These are phyloP conservation scores for Davidsoniella virescens DNA, from an alignment of 2,329 filamentous ascomycete species.

Conservation along the genomic window DNA sequence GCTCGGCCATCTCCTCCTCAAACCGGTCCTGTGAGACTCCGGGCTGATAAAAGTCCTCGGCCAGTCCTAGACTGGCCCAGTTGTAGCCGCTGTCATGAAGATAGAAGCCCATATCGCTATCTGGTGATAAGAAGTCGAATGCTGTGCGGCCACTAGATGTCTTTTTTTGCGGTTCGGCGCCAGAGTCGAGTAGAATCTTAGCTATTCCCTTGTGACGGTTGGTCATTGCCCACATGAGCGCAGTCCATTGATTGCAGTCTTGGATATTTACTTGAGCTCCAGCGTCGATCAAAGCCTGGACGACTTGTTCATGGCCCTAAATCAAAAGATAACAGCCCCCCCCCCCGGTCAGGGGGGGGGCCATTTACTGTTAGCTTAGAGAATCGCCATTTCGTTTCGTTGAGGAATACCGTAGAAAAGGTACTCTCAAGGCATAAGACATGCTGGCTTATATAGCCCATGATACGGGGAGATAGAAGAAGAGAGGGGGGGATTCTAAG, in stretches of 20 bases:
- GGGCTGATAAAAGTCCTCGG: conserved; percentile 85
- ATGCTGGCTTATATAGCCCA: background rate
- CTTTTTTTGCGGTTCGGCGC: conserved; percentile 88
- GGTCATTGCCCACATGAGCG: conserved; percentile 99
- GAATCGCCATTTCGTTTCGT: conserved; percentile 6
- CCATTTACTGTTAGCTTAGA: conserved; percentile 6
- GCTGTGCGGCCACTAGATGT: conserved; percentile 87
- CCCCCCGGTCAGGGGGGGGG: conserved; percentile 12
- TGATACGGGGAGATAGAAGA: background rate
- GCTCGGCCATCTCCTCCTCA: conserved; percentile 94
- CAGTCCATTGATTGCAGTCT: conserved; percentile 93
- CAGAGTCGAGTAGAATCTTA: conserved; percentile 79
- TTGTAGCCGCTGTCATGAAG: conserved; percentile 86
- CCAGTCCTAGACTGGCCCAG: conserved; percentile 46
- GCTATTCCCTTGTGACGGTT: conserved; percentile 94
- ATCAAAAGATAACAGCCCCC: conserved; percentile 1
- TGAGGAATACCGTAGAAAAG: background rate
- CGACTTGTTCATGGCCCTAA: conserved; percentile 77
- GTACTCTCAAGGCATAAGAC: background rate
- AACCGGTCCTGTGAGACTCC: conserved; percentile 88
- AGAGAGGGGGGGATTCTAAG: background rate
- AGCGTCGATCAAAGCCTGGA: conserved; percentile 65
- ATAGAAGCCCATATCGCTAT: conserved; percentile 94
- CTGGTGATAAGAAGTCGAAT: conserved; percentile 86
- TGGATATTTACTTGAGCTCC: conserved; percentile 84